These are phyloP conservation scores for Alternaria tenuissima DNA, from an alignment of 2,329 filamentous ascomycete genomes.

Conservation along the genomic window DNA sequence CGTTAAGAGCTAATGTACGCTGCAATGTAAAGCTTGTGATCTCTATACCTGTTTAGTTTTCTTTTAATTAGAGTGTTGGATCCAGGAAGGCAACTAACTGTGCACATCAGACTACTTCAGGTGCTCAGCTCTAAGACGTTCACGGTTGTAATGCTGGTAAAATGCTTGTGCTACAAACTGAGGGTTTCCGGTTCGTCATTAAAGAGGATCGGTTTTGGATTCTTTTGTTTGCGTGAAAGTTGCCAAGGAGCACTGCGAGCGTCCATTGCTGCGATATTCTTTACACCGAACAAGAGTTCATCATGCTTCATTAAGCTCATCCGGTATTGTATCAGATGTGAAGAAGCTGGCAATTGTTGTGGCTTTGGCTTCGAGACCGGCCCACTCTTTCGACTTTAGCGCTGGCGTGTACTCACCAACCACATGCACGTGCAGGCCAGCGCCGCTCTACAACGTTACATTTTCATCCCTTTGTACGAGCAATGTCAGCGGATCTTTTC, in stretches of 20 bases:
- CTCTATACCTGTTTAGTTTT: too few species aligned
- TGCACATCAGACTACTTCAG: too few species aligned
- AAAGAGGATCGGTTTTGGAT: too few species aligned
- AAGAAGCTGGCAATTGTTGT: background rate
- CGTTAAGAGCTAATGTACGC: too few species aligned
- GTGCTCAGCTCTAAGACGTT: too few species aligned
- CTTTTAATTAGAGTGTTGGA: too few species aligned
- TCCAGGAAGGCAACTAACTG: too few species aligned
- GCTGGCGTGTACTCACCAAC: conserved; percentile 22
- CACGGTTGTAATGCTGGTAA: too few species aligned
- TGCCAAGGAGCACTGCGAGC: background rate
- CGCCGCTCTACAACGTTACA: conserved; percentile 18
- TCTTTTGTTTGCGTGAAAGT: too few species aligned
- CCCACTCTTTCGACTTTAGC: conserved; percentile 27
- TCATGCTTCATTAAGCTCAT: background rate
- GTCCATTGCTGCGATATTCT: background rate
- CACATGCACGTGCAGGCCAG: conserved; percentile 10
- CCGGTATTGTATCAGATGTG: background rate
- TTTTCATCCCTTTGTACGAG: conserved; percentile 2
- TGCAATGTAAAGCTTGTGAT: too few species aligned
- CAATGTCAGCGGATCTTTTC: conserved; percentile 50
- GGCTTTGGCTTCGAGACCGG: background rate
- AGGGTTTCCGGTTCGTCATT: too few species aligned
- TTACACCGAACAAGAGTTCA: background rate
- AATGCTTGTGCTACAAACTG: too few species aligned